Evolutionary conservation across 495 filamentous ascomycete genomes (phyloP).

Genomic region (Trichoderma virens): DNA sequence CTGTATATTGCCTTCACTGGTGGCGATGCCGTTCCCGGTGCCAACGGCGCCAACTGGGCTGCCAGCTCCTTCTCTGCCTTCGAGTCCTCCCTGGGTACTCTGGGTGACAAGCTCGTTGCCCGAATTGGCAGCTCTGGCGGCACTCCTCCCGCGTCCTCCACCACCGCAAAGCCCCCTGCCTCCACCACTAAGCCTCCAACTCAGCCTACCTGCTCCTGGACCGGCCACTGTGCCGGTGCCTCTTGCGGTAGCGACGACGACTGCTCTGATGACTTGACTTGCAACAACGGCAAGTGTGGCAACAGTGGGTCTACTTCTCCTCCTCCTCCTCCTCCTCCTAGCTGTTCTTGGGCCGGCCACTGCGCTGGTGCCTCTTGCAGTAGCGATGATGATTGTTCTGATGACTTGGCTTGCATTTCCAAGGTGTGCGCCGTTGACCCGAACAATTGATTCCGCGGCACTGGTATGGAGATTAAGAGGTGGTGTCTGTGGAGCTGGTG

Average conservation of each 20-base stretch:
- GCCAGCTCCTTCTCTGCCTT: slow-evolving; percentile 36
- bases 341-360: slow-evolving; percentile 1
- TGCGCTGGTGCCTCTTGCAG: neutral
- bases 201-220: neutral
- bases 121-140: slow-evolving; percentile 12
- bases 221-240: slow-evolving; percentile 1
- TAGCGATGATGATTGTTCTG: neutral
- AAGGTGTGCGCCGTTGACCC: no score
- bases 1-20: slow-evolving; percentile 51
- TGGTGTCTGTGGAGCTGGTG: neutral
- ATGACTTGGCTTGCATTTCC: neutral
- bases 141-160: neutral
- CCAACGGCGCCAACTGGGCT: slow-evolving; percentile 41
- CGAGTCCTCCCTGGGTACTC: slow-evolving; percentile 37
- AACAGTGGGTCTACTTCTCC: neutral
- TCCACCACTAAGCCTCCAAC: no score
- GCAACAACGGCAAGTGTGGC: neutral
- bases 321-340: neutral
- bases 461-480: neutral
- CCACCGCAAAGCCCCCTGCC: neutral
- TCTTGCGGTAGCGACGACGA: neutral
- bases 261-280: neutral
- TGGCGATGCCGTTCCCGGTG: slow-evolving; percentile 38
- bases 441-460: neutral
- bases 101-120: slow-evolving; percentile 38